These are phyloP conservation scores for Saturnispora gosingensis DNA, from an alignment of 805 yeast genomes.

Conservation along the genomic window DNA sequence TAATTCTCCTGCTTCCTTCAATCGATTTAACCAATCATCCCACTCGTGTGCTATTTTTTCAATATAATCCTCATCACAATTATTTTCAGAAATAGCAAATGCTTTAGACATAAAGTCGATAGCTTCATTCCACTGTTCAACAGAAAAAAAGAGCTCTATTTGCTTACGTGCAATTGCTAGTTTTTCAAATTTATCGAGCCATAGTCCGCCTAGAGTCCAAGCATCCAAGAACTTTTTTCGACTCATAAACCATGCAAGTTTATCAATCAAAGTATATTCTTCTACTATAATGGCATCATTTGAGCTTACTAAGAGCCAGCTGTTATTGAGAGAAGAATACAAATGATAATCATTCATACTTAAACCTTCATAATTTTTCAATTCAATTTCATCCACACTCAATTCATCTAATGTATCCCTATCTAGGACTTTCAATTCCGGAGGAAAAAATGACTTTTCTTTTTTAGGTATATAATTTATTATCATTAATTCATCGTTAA, in stretches of 20 bases:
- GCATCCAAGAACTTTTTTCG: slow-evolving; percentile 53
- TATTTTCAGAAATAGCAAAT: slow-evolving; percentile 16
- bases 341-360: slow-evolving; percentile 78
- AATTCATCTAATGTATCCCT: slow-evolving; percentile 58
- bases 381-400: slow-evolving; percentile 68
- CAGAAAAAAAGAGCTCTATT: slow-evolving; percentile 34
- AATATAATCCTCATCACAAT: slow-evolving; percentile 15
- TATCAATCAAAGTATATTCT: slow-evolving; percentile 61
- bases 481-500: slow-evolving; percentile 56
- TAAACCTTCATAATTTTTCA: slow-evolving; percentile 45
- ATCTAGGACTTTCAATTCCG: slow-evolving; percentile 68
- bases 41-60: slow-evolving; percentile 37
- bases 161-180: slow-evolving; percentile 52
- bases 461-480: slow-evolving; percentile 39
- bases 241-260: slow-evolving; percentile 61
- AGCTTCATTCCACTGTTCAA: slow-evolving; percentile 48
- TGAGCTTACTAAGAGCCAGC: slow-evolving; percentile 68
- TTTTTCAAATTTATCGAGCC: slow-evolving; percentile 42
- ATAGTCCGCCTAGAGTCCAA: slow-evolving; percentile 63
- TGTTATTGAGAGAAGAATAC: slow-evolving; percentile 32
- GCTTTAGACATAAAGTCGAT: slow-evolving; percentile 39
- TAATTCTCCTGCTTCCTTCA: slow-evolving; percentile 39
- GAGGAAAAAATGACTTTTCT: slow-evolving; percentile 31
- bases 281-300: slow-evolving; percentile 72
- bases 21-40: slow-evolving; percentile 53